Conservation (phyloP, 2,329 filamentous ascomycete species). For the Ophiocordyceps sinensis region DNA sequence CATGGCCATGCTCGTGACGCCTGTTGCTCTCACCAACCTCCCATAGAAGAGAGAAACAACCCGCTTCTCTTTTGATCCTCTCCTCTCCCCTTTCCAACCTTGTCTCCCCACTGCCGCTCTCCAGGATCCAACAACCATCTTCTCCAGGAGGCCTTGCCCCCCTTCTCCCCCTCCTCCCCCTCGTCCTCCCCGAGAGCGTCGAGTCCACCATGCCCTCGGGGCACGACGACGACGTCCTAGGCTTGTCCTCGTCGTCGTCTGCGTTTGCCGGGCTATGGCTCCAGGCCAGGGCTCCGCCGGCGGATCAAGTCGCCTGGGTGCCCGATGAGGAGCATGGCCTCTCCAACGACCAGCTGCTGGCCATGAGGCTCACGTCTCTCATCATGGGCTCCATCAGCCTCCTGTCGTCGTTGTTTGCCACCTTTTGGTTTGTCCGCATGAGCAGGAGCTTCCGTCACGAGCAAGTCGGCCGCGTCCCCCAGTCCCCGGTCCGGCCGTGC, state of each 20-base stretch:
- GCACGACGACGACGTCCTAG: neutral
- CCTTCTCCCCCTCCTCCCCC: neutral
- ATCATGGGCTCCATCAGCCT: conserved; percentile 37
- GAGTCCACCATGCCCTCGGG: neutral
- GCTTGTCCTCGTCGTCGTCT: neutral
- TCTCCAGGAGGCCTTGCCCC: neutral
- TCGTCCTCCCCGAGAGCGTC: neutral
- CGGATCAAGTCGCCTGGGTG: neutral
- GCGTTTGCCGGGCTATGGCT: neutral
- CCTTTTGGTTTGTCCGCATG: conserved; percentile 65
- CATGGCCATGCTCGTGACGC: neutral
- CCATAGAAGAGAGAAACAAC: neutral
- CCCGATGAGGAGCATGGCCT: neutral
- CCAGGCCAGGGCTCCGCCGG: neutral
- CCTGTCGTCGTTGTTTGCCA: conserved; percentile 35
- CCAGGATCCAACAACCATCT: too few relatives aligned
- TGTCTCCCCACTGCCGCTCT: neutral
- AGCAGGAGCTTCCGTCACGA: conserved; percentile 55
- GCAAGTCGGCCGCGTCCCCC: conserved; percentile 14
- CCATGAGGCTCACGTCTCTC: conserved; percentile 19
- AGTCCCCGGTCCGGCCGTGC: neutral
- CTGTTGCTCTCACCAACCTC: neutral
- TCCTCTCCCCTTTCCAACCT: neutral
- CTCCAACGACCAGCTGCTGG: conserved; percentile 6
- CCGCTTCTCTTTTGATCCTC: neutral